phyloP scores from a whole-genome alignment of 2,329 filamentous ascomycete genomes.

The Clonostachys sp. region DNA sequence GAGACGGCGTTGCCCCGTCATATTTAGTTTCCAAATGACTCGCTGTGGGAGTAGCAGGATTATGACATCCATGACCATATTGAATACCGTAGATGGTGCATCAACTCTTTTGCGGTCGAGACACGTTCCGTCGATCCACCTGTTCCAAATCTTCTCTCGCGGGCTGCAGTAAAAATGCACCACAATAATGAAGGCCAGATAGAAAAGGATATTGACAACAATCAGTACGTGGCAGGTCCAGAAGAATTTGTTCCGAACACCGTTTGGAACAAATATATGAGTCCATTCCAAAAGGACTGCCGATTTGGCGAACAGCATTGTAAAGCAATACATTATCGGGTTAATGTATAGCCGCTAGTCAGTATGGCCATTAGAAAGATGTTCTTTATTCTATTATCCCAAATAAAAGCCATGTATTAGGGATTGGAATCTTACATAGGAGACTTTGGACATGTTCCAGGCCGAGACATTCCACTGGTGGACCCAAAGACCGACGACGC shows the following conservation, averaged over 20 bases:
- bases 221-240: slow-evolving; percentile 12
- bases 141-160: slow-evolving; percentile 15
- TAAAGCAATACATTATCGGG: background rate
- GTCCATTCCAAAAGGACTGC: slow-evolving; percentile 7
- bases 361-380: too few relatives aligned
- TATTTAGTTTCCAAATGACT: slow-evolving; percentile 18
- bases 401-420: background rate
- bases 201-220: background rate
- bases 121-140: background rate
- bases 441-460: background rate
- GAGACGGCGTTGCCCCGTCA: slow-evolving; percentile 16
- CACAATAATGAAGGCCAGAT: slow-evolving; percentile 8
- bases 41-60: slow-evolving; percentile 19
- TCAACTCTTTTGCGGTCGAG: slow-evolving; percentile 1
- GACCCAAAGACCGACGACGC: background rate
- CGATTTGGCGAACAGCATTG: slow-evolving; percentile 1
- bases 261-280: slow-evolving; percentile 5
- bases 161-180: slow-evolving; percentile 15
- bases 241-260: slow-evolving; percentile 10
- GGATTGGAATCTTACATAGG: background rate
- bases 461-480: background rate
- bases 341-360: background rate
- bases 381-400: background rate
- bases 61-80: slow-evolving; percentile 14
- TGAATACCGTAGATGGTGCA: slow-evolving; percentile 10